Conservation (phyloP, 371 early-diverging fungal species). For the Mucor circinelloides region DNA sequence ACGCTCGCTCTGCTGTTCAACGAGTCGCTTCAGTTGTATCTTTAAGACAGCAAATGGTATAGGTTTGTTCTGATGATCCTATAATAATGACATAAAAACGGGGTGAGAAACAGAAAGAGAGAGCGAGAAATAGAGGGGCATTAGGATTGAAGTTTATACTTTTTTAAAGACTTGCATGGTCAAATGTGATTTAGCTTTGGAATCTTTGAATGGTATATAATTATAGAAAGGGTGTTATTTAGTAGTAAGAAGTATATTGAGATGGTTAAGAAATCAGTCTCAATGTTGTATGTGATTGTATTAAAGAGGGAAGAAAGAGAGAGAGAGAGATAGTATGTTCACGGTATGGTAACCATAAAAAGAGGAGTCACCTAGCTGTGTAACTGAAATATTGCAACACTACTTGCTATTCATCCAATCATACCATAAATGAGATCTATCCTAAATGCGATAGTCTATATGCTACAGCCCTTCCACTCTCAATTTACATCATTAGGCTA, state of each 20-base stretch:
- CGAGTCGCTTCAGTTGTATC: slow-evolving; percentile 42
- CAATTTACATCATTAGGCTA: no score
- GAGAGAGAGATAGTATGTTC: neutral
- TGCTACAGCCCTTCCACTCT: no score
- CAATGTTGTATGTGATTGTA: neutral
- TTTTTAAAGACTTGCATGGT: slow-evolving; percentile 1
- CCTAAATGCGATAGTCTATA: neutral
- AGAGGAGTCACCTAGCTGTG: slow-evolving; percentile 3
- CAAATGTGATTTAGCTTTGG: neutral
- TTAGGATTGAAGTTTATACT: neutral
- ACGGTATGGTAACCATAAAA: neutral
- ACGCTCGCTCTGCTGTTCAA: slow-evolving; percentile 22
- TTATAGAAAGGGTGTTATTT: neutral
- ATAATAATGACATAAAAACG: neutral
- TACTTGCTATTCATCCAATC: neutral
- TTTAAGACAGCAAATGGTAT: slow-evolving; percentile 47
- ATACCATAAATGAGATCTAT: neutral
- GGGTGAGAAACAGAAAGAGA: neutral
- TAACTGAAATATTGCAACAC: neutral
- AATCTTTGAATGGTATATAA: neutral
- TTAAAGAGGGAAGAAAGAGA: neutral
- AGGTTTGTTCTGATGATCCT: slow-evolving; percentile 12
- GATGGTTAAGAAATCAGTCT: neutral
- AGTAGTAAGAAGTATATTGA: neutral
- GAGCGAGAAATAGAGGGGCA: neutral